Evolutionary conservation across 1,139 yeast genomes (phyloP), one percentile per base, ranked within the genome.

Genomic region (Hemisphaericaspora xylanilytica): DNA sequence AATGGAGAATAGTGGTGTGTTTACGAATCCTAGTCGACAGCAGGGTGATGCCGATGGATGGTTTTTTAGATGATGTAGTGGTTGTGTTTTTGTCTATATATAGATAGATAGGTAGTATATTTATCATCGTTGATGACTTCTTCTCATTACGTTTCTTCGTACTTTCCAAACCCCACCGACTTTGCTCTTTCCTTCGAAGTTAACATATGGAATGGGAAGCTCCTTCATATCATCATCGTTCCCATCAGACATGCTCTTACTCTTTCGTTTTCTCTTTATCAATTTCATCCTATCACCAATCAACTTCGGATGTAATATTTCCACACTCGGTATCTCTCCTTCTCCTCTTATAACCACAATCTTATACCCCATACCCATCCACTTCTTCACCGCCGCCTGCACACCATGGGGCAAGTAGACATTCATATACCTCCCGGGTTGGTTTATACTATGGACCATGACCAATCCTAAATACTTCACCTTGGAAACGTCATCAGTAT

Each of bases 21-120:
- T 78, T 16, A 72, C 85, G 76, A 33, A 78, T 80, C 62, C 67
- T 33, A 84, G 90, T 87, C 67, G 89, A 43, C 61, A 72, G n/a
- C 87, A 83, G 53, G 95, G 95, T 1, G 85, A 77, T 32, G 79
- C 80, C 3, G 83, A 80, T 50, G 92, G 94, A 0, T 56, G 71
- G 53, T 58, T 83, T 69, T 85, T 85, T 51, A 64, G 89, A 47
- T 82, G 15, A 35, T 20, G 8, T 6, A 6, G 21, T 20, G n/a
- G n/a, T n/a, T n/a, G 17, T 26, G 13, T 26, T 26, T 12, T 12
- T 26, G 5, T 26, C 28, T 26, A 26, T 26, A 13, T 14, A 14
- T 28, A 15, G 7, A 6, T 28, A 14, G 18, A 14, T 15, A 15
- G 3, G 26, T 4, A 16, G 17, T 20, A 3, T 21, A n/a, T n/a